Base-by-base conservation (phyloP, 1,284 basidiomycete species). In the Chondrostereum purpureum region DNA sequence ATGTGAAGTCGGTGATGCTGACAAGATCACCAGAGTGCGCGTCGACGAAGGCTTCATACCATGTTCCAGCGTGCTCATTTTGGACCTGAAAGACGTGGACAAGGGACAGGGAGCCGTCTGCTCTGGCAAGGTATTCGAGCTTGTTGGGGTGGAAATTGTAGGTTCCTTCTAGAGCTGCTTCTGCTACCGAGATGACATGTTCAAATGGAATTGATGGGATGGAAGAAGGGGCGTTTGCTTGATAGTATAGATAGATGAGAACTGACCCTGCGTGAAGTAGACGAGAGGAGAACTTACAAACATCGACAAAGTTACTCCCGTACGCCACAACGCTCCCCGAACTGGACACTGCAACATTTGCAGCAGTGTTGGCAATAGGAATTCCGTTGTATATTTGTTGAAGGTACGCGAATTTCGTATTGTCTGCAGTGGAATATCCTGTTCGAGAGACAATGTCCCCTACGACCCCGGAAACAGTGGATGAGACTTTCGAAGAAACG, bases 41-140 rank as follows among this genome's bases (percentile, higher is more conserved):
- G 50, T 82, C 78, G 39, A 82, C 72, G 55, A 76, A 80, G 1
- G 78, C 80, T 62, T 83, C 78, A 55, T 75, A 73, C 79, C 78
- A 83, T 21, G 70, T 69, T 39, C 73, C 70, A 20, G 67, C 61
- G 51, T 62, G 63, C 20, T 72, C 70, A 49, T 77, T 76, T 56
- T 75, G 73, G 45, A 82, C 69, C 58, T 78, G 75, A 31, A 77
- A 57, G 27, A 80, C 77, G 53, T 78, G 72, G 1, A 70, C 69
- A 41, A 77, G 70, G 34, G 70, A 68, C 39, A 73, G 67, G 13
- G 70, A 69, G 11, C 72, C 71, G 49, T 75, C 70, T 16, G 65
- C 61, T 46, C 62, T 62, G 19, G 63, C 68, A 42, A 74, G 62
- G 55, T 68, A 77, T 52, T 75, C 70, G 45, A 77, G 51, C 13